phyloP scores from a whole-genome alignment of 805 yeast species.

The Millerago galiae region DNA sequence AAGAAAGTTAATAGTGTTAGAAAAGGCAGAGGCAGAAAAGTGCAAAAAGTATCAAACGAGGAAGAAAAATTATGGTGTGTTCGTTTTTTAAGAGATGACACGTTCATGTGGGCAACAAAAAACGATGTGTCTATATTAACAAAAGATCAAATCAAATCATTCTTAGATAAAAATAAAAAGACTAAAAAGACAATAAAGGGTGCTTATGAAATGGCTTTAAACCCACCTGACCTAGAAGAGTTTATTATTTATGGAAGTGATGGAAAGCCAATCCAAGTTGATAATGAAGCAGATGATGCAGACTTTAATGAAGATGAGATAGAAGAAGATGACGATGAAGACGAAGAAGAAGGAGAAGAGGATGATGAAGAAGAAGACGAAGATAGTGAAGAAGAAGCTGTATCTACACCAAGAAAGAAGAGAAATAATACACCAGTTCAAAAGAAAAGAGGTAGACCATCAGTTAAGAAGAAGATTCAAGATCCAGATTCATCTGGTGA shows the following conservation, averaged over 20 bases:
- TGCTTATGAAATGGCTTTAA: conserved; percentile 50
- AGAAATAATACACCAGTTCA: conserved; percentile 11
- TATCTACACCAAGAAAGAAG: conserved; percentile 11
- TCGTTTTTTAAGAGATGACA: conserved; percentile 65
- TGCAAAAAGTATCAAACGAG: neutral
- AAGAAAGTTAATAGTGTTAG: conserved; percentile 16
- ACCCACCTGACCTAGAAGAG: conserved; percentile 43
- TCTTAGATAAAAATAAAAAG: conserved; percentile 29
- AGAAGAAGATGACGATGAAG: conserved; percentile 27
- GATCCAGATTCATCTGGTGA: conserved; percentile 22
- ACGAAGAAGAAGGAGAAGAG: conserved; percentile 20
- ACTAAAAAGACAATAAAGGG: conserved; percentile 38
- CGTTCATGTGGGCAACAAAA: conserved; percentile 58
- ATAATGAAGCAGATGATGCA: conserved; percentile 28
- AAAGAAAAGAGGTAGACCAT: conserved; percentile 9
- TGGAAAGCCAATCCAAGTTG: conserved; percentile 32
- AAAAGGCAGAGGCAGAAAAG: conserved; percentile 3
- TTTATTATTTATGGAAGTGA: conserved; percentile 35
- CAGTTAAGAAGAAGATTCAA: conserved; percentile 6
- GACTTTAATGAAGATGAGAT: conserved; percentile 21
- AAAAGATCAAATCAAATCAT: conserved; percentile 34
- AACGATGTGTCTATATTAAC: conserved; percentile 44
- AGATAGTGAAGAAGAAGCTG: conserved; percentile 16
- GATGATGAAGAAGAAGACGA: conserved; percentile 21
- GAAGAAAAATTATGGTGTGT: conserved; percentile 39